Evolutionary conservation across 176 grass and related monocot species (phyloP), one percentile per base, ranked within the genome.

Genomic region (Phoenix roebelenii): DNA sequence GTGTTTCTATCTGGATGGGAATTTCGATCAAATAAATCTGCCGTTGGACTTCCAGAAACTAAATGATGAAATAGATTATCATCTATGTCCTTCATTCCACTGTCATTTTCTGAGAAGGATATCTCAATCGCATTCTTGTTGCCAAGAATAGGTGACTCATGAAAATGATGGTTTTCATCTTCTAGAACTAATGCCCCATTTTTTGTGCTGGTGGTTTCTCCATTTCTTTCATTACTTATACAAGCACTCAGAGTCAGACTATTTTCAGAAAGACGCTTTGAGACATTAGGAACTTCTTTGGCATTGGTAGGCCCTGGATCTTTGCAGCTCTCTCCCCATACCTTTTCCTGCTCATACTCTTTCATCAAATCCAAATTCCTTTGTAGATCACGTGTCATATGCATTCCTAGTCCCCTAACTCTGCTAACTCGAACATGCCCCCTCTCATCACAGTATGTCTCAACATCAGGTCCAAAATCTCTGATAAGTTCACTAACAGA

Each of bases 351-450:
- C 58, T 97, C 87, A 50, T 66, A 70, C 65, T 91, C 87, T 90
- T 90, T 87, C 35, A 97, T 97, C 54, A 97, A 80, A 79, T 90
- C 92, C 54, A 97, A 85, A 80, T 97, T 97, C 80, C 87, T 83
- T 64, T 97, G 92, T 60, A 97, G 82, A 73, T 97, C 92, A 77
- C 92, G 92, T 73, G 92, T 97, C 83, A 97, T 97, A 55, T 58
- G 80, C 72, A 97, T 83, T 69, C 92, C 87, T 65, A 97, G 77
- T 60, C 80, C 92, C 88, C 84, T 90, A 23, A 82, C 83, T 64
- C 92, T 89, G 25, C 83, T 97, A 64, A 97, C 83, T 76, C 77
- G 89, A 69, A 97, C 64, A 54, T 50, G 58, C 5, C 92, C 92
- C 60, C 70, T 90, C 44, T 97, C 92, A 72, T 97, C 92, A 79